Conservation (phyloP, 768 basidiomycete species). For the Glaciozyma martinii region DNA sequence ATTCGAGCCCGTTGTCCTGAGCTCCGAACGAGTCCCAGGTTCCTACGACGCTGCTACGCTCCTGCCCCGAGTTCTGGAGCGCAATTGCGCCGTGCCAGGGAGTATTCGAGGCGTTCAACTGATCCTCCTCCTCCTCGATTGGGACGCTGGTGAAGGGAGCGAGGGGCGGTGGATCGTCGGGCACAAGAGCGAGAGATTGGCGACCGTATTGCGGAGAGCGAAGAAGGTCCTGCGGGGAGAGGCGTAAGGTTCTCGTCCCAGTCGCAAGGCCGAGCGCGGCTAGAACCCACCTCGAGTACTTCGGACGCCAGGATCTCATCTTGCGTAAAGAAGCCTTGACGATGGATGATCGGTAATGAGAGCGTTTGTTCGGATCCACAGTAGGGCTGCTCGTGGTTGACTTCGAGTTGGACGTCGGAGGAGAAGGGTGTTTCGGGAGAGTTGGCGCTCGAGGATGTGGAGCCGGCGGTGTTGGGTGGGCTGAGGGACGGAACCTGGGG, state of each 20-base stretch:
- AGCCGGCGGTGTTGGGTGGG: not conserved
- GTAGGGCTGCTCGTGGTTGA: not conserved
- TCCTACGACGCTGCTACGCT: not conserved
- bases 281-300: constrained; percentile 12
- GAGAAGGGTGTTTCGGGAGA: not conserved
- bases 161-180: not conserved
- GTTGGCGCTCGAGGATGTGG: not conserved
- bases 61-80: not conserved
- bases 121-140: not conserved
- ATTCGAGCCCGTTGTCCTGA: constrained; percentile 11
- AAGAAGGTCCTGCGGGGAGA: not conserved
- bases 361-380: not conserved
- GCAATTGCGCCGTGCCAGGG: constrained; percentile 1
- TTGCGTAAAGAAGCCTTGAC: constrained; percentile 12
- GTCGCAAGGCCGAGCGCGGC: not conserved
- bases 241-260: too few species aligned
- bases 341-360: not conserved
- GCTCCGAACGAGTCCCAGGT: not conserved
- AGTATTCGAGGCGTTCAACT: not conserved
- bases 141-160: not conserved
- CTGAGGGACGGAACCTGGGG: not conserved
- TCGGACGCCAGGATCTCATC: constrained; percentile 30
- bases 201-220: not conserved
- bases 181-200: not conserved
- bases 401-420: not conserved